Conservation (phyloP, 306 rosid genomes). For the Quillaja saponaria region DNA sequence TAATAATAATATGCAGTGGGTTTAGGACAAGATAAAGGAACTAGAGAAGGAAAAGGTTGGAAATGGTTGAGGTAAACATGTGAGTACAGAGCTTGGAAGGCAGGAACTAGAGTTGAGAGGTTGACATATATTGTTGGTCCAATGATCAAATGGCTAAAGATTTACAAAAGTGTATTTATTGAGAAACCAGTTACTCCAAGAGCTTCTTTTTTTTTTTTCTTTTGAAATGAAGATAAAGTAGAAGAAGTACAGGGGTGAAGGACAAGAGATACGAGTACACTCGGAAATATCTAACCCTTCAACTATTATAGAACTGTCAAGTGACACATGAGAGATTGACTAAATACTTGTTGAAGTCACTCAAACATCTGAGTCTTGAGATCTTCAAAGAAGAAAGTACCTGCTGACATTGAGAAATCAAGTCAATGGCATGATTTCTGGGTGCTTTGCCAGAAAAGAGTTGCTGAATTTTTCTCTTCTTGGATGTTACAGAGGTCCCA, state of each 20-base stretch:
- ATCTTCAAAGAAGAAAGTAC: slow-evolving; percentile 42
- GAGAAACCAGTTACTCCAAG: no score
- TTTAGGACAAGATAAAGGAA: slow-evolving; percentile 2
- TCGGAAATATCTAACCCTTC: no score
- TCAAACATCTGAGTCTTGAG: slow-evolving; percentile 27
- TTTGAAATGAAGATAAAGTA: no score
- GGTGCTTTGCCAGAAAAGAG: slow-evolving; percentile 35
- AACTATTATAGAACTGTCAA: slow-evolving; percentile 4
- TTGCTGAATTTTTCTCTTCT: slow-evolving; percentile 51
- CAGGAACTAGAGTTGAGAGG: background rate
- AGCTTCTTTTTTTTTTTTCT: no score
- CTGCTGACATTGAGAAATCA: slow-evolving; percentile 44
- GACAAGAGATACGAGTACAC: no score
- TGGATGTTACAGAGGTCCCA: slow-evolving; percentile 47
- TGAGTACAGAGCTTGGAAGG: background rate
- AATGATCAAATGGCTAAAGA: slow-evolving; percentile 1
- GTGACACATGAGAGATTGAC: slow-evolving; percentile 6
- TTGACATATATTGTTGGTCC: background rate
- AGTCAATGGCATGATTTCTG: slow-evolving; percentile 41
- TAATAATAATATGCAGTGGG: slow-evolving; percentile 6
- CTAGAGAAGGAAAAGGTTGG: background rate
- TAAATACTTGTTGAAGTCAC: slow-evolving; percentile 5
- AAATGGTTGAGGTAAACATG: background rate
- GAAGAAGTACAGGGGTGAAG: no score
- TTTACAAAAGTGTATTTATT: no score